A percentile compares a stretch with the other conserved stretches of the same genome.
Evolutionary conservation across 2,329 filamentous ascomycete species (phyloP).

Genomic region (Cordyceps cateniannulata): DNA sequence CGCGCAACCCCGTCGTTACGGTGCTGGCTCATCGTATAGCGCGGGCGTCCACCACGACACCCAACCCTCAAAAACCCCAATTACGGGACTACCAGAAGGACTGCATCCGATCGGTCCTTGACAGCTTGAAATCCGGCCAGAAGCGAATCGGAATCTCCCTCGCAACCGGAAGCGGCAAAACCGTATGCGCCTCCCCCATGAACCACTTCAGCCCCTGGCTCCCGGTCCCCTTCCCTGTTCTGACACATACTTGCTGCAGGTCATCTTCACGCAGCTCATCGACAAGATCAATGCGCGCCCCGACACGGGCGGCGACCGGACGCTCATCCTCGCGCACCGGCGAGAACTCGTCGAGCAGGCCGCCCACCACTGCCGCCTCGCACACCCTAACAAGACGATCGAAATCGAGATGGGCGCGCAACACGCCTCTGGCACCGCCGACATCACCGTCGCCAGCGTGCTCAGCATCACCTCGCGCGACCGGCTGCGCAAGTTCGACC

Average conservation of each 20-base stretch:
- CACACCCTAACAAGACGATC: constrained; percentile 74
- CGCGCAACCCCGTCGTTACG: constrained; percentile 8
- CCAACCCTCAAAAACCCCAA: constrained; percentile 35
- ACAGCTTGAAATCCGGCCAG: constrained; percentile 62
- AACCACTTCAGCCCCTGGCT: not conserved
- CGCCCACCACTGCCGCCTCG: constrained; percentile 69
- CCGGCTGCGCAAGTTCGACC: constrained; percentile 77
- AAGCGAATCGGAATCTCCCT: constrained; percentile 78
- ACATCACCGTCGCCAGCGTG: constrained; percentile 91
- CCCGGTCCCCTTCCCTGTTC: not conserved
- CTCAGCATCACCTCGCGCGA: constrained; percentile 73
- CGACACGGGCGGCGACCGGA: constrained; percentile 58
- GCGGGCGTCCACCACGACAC: constrained; percentile 3
- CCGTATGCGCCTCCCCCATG: constrained; percentile 43
- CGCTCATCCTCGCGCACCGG: constrained; percentile 86
- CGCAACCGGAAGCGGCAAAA: constrained; percentile 86
- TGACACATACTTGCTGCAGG: constrained; percentile 37
- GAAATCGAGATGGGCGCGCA: constrained; percentile 87
- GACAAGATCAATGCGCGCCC: constrained; percentile 57
- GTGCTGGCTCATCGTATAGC: constrained; percentile 10
- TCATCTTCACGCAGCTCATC: constrained; percentile 95
- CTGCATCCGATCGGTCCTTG: constrained; percentile 76
- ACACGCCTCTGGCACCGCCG: constrained; percentile 71
- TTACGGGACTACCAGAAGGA: constrained; percentile 84
- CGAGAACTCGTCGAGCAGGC: constrained; percentile 94